Evolutionary conservation across 495 filamentous ascomycete genomes (phyloP).

Genomic region (Schizothecium vesticola): DNA sequence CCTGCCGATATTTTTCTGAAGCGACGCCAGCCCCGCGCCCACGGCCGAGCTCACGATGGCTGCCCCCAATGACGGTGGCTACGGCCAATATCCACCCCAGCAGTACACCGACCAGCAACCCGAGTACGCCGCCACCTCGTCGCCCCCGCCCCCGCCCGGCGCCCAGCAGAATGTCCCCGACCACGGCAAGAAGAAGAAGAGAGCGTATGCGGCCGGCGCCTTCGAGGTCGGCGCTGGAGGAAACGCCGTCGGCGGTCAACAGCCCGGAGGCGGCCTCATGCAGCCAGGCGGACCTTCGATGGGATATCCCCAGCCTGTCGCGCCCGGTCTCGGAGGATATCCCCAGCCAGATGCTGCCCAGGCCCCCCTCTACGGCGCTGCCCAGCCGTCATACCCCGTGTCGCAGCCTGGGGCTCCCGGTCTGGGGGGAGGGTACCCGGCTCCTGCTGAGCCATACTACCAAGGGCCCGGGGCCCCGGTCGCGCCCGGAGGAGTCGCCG

Average conservation of each 20-base stretch:
- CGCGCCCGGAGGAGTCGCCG: constrained; percentile 53
- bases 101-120: constrained; percentile 48
- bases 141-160: constrained; percentile 34
- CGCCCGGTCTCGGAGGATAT: constrained; percentile 53
- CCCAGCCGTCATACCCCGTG: constrained; percentile 42
- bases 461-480: constrained; percentile 44
- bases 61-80: constrained; percentile 48
- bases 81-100: constrained; percentile 59
- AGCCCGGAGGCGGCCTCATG: constrained; percentile 25
- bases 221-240: constrained; percentile 89
- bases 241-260: constrained; percentile 61
- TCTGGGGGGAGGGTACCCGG: constrained; percentile 53
- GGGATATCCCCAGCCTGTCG: constrained; percentile 30
- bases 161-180: constrained; percentile 42
- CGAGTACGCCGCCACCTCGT: constrained; percentile 37
- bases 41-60: constrained; percentile 40
- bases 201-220: constrained; percentile 86
- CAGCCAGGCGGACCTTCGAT: constrained; percentile 15
- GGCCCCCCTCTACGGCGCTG: constrained; percentile 47
- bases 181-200: constrained; percentile 70
- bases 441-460: constrained; percentile 58
- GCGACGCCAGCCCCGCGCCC: constrained; percentile 1
- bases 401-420: constrained; percentile 38
- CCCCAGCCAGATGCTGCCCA: constrained; percentile 53
- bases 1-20: not conserved